Percentiles rank a stretch among this genome's conserved stretches.
Conservation (phyloP, 1,139 yeast genomes). For the Torulaspora pretoriensis region DNA sequence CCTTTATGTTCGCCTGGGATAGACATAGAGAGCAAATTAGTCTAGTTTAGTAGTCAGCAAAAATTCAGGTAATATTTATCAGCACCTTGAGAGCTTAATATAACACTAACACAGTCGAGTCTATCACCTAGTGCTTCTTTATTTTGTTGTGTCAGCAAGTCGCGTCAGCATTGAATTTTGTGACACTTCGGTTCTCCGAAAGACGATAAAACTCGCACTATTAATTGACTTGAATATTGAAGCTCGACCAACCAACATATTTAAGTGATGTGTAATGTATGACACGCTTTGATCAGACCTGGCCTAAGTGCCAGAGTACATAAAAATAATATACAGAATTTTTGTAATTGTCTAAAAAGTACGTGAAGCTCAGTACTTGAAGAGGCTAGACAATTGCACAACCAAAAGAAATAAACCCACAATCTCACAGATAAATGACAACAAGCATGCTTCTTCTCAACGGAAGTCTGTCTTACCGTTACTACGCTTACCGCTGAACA, state of each 20-base stretch:
- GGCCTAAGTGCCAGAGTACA: neutral
- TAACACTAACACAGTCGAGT: neutral
- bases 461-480: slow-evolving; percentile 74
- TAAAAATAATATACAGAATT: slow-evolving; percentile 8
- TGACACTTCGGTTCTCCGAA: neutral
- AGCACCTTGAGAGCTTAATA: too few relatives aligned
- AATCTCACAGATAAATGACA: neutral
- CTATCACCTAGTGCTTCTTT: too few relatives aligned
- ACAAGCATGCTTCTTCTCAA: slow-evolving; percentile 19
- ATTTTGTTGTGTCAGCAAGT: neutral
- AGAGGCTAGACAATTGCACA: slow-evolving; percentile 1
- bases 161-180: slow-evolving; percentile 2
- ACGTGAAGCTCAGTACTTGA: neutral
- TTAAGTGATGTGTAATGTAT: too few relatives aligned
- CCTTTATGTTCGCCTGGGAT: too few relatives aligned
- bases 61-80: too few relatives aligned
- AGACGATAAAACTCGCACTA: neutral
- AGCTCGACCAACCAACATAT: too few relatives aligned
- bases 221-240: neutral
- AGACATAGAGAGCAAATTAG: too few relatives aligned
- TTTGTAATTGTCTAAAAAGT: slow-evolving; percentile 3
- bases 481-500: slow-evolving; percentile 95
- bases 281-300: too few relatives aligned
- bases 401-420: neutral
- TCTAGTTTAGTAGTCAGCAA: too few relatives aligned